Evolutionary conservation across 1,284 basidiomycete species (phyloP), one percentile per base, ranked within the genome.

Genomic region (Moesziomyces antarcticus): DNA sequence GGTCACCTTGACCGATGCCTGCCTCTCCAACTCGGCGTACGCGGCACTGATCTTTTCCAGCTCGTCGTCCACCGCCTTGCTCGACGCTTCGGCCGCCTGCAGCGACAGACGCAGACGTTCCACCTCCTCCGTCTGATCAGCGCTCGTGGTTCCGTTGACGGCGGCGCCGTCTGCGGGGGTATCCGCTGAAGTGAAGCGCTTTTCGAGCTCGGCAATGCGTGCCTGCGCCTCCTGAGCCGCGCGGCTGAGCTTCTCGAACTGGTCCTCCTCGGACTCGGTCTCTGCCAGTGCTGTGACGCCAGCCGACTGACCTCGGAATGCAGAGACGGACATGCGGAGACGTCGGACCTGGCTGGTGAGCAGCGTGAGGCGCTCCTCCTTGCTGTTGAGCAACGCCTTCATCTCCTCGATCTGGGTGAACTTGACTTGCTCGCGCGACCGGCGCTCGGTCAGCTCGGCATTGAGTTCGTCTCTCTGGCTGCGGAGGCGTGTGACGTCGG

Each of bases 1-100:
- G 71, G 92, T 92, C 1, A 94, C 89, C 84, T 96, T 96, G 83
- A 88, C 90, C 73, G 91, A 90, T 46, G 94, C 88, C 72, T 93
- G 92, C 53, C 89, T 88, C 75, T 96, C 93, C 30, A 95, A 86
- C n/a, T 88, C 86, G 78, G 94, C 93, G 92, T 93, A 97, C 0
- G 93, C 91, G 49, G 89, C 88, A 16, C 93, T 93, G 27, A 98
- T 84, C 73, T 90, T 90, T 69, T 97, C 94, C 6, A 97, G 86
- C 85, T 98, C 95, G 42, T 89, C 87, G 78, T 92, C 96, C 22
- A 80, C 63, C n/a, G 76, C 75, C 40, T 61, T 75, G 50, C 75
- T 79, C 3, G 75, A 73, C 20, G 85, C 80, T 11, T 76, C 71
- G n/a, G 79, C 79, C 2, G 63, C 37, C 64, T 55, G 25, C 41